phyloP scores from a whole-genome alignment of 805 yeast species.

The Lipomyces mesembrius region DNA sequence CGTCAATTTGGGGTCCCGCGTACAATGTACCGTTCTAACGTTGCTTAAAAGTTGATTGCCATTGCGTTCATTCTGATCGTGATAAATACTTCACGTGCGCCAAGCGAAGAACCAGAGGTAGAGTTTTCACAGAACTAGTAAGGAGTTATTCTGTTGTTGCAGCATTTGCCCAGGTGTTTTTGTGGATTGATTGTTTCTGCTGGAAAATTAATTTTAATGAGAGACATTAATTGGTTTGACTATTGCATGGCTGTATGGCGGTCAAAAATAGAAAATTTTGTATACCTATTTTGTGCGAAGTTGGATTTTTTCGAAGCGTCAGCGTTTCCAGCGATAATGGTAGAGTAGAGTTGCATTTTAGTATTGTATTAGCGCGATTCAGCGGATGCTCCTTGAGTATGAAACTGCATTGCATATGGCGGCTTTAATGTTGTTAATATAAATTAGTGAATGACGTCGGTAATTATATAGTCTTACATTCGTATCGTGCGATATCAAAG shows the following conservation, averaged over 20 bases:
- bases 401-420: no score
- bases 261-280: no score
- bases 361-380: not conserved
- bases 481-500: not conserved
- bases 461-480: not conserved
- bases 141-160: not conserved
- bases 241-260: not conserved
- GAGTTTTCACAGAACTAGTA: not conserved
- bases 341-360: not conserved
- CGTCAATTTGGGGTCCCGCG: not conserved
- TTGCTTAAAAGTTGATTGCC: slow-evolving; percentile 22
- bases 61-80: slow-evolving; percentile 26
- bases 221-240: not conserved
- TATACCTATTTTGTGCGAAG: no score
- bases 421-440: no score
- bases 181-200: not conserved
- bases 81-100: slow-evolving; percentile 26
- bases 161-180: slow-evolving; percentile 1
- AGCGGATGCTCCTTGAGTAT: no score
- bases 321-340: not conserved
- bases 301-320: not conserved
- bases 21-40: not conserved
- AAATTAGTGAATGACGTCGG: not conserved
- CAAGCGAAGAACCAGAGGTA: not conserved
- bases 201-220: not conserved